These are phyloP conservation scores for Ustilago tritici DNA, from an alignment of 1,284 basidiomycete genomes.

Conservation along the genomic window DNA sequence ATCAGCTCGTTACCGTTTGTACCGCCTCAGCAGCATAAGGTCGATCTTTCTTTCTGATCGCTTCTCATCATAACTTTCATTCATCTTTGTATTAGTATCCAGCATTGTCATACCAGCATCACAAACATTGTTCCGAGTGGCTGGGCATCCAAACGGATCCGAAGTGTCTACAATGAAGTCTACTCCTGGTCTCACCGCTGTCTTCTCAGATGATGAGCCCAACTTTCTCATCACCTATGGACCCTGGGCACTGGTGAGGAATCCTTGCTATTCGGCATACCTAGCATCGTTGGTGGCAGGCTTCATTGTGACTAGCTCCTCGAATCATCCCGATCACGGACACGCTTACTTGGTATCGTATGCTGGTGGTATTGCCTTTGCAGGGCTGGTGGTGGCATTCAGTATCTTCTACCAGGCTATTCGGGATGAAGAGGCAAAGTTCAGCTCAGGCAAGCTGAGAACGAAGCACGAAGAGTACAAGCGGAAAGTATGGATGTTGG, in stretches of 20 bases:
- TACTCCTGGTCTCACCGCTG: conserved; percentile 22
- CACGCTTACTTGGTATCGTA: conserved; percentile 37
- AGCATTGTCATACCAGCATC: conserved; percentile 3
- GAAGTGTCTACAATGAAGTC: conserved; percentile 19
- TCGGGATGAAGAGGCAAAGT: conserved; percentile 50
- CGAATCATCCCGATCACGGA: conserved; percentile 45
- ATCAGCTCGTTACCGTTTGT: conserved; percentile 36
- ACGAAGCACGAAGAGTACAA: conserved; percentile 44
- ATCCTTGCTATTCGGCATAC: conserved; percentile 43
- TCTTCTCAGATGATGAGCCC: conserved; percentile 40
- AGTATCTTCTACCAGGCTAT: conserved; percentile 41
- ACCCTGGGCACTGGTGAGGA: conserved; percentile 42
- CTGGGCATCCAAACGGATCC: background rate
- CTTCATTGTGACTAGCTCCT: conserved; percentile 42
- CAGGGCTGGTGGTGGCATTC: conserved; percentile 25
- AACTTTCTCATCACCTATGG: conserved; percentile 36
- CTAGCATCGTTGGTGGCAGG: conserved; percentile 37
- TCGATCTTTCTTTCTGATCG: conserved; percentile 31
- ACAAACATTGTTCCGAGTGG: background rate
- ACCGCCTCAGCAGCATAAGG: conserved; percentile 19
- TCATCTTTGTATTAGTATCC: conserved; percentile 35
- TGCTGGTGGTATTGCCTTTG: conserved; percentile 34
- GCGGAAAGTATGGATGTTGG: conserved; percentile 33
- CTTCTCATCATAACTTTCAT: background rate
- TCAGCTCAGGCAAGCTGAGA: conserved; percentile 42